Evolutionary conservation across 345 rosid genomes (phyloP).

Genomic region (Salix dunnii): DNA sequence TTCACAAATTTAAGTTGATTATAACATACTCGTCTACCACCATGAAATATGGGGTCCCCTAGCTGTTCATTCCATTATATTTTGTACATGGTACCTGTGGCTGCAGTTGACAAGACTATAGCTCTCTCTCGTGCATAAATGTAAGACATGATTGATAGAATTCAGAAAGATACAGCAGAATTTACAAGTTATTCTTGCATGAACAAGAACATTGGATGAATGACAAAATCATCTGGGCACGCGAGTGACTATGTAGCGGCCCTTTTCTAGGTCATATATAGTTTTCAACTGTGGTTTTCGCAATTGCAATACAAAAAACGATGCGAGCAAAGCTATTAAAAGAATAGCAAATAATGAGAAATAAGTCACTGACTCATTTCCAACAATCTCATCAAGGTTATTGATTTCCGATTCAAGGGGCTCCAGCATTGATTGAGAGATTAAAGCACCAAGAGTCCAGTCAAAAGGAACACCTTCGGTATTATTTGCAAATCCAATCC

Average conservation of each 20-base stretch:
- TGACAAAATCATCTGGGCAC: conserved; percentile 24
- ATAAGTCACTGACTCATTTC: conserved; percentile 36
- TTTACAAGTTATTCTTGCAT: conserved; percentile 9
- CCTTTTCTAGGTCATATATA: conserved; percentile 38
- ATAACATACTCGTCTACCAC: not conserved
- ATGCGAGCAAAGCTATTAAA: conserved; percentile 34
- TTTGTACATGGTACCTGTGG: not conserved
- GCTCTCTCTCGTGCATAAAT: not conserved
- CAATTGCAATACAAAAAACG: conserved; percentile 29
- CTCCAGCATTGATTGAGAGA: conserved; percentile 31
- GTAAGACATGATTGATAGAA: not conserved
- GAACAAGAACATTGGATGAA: not conserved
- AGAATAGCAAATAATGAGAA: conserved; percentile 41
- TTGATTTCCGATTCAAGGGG: conserved; percentile 16
- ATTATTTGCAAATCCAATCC: conserved; percentile 28
- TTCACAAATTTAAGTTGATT: too few relatives aligned
- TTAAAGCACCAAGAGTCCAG: conserved; percentile 53
- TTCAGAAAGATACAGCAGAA: conserved; percentile 5
- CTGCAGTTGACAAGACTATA: not conserved
- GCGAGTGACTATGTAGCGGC: conserved; percentile 33
- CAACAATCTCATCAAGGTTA: conserved; percentile 31
- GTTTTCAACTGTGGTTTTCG: conserved; percentile 39
- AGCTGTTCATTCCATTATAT: not conserved
- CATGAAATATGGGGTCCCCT: not conserved
- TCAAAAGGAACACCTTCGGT: conserved; percentile 32